phyloP scores from a whole-genome alignment of 805 yeast genomes.

The Saturnispora bothae region DNA sequence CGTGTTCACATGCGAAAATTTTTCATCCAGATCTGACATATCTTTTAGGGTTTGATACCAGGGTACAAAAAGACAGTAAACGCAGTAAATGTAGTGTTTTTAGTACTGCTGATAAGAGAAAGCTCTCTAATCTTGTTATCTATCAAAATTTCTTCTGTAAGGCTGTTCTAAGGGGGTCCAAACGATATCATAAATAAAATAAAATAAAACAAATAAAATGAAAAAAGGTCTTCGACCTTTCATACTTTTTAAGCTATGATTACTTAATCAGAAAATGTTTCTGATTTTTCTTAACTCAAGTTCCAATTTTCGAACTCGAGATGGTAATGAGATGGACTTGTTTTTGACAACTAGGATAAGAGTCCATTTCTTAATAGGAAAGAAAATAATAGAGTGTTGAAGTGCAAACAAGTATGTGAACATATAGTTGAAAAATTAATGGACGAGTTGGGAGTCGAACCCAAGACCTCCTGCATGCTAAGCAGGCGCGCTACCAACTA shows the following conservation, averaged over 20 bases:
- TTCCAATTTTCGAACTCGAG: too few relatives aligned
- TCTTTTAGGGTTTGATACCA: not conserved
- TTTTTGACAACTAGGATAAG: too few relatives aligned
- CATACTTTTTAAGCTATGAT: too few relatives aligned
- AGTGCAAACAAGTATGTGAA: too few relatives aligned
- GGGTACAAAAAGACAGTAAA: not conserved
- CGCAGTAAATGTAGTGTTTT: not conserved
- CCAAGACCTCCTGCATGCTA: slow-evolving; percentile 77
- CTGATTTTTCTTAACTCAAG: too few relatives aligned
- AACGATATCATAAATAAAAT: not conserved
- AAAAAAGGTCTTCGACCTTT: not conserved
- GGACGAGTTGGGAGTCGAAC: slow-evolving; percentile 77
- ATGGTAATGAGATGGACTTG: too few relatives aligned
- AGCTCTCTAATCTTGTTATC: too few relatives aligned
- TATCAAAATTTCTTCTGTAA: too few relatives aligned
- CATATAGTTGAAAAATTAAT: slow-evolving; percentile 19
- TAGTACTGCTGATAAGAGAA: not conserved
- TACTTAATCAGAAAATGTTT: too few relatives aligned
- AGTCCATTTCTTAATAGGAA: too few relatives aligned
- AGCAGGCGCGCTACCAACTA: slow-evolving; percentile 78
- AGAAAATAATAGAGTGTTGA: too few relatives aligned
- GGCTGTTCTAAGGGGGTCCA: too few relatives aligned
- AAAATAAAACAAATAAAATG: slow-evolving; percentile 1
- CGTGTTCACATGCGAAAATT: not conserved
- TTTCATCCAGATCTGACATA: not conserved